Evolutionary conservation across 352 stramenopile species (phyloP).

Genomic region (Pythium sukuiense): DNA sequence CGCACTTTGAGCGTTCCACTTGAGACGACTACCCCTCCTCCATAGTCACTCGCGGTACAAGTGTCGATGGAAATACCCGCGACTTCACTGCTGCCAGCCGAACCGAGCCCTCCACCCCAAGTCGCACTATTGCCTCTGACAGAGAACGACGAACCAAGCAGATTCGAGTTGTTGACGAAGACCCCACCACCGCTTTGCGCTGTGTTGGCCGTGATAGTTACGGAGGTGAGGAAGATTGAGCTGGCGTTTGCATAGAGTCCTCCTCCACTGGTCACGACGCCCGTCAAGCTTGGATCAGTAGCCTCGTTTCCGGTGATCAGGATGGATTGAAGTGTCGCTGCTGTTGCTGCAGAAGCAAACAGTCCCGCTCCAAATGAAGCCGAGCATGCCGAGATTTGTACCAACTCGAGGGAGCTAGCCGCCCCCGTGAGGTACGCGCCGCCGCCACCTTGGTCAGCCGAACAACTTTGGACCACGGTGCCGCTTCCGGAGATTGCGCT

Average conservation of each 20-base stretch:
- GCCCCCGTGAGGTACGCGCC: conserved; percentile 17
- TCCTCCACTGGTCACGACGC: conserved; percentile 3
- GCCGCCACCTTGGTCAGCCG: conserved; percentile 4
- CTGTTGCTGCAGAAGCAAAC: conserved; percentile 8
- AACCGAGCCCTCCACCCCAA: conserved; percentile 14
- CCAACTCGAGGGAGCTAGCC: background rate
- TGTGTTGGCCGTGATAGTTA: conserved; percentile 10
- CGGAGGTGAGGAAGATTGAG: background rate
- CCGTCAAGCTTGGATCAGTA: background rate
- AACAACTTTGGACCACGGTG: conserved; percentile 1
- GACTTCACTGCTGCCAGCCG: background rate
- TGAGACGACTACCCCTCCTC: conserved; percentile 17
- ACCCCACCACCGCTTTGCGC: conserved; percentile 16
- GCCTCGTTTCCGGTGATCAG: background rate
- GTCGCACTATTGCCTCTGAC: conserved; percentile 9
- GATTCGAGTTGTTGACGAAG: background rate
- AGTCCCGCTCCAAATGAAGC: conserved; percentile 3
- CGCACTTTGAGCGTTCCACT: conserved; percentile 10
- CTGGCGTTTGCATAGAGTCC: conserved; percentile 11
- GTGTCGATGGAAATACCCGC: background rate
- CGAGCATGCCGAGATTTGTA: background rate
- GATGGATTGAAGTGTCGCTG: conserved; percentile 1
- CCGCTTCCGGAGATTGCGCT: conserved; percentile 13
- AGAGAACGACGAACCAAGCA: background rate
- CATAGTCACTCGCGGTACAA: conserved; percentile 4